phyloP scores from a whole-genome alignment of 2,329 filamentous ascomycete genomes.

The Fusarium circinatum region DNA sequence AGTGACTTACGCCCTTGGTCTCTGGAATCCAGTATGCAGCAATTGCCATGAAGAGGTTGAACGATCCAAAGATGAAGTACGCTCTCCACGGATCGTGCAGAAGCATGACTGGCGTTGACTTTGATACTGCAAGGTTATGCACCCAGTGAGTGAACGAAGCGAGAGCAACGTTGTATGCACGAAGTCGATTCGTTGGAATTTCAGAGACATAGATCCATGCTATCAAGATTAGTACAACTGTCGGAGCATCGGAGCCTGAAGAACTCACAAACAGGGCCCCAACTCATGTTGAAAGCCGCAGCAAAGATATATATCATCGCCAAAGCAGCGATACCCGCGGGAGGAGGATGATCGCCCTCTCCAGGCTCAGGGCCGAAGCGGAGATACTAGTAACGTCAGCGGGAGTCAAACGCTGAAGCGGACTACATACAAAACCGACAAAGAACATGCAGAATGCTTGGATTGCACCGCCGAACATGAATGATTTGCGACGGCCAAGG shows the following conservation, averaged over 20 bases:
- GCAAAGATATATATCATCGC: slow-evolving; percentile 73
- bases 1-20: slow-evolving; percentile 62
- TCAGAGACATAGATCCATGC: slow-evolving; percentile 64
- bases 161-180: slow-evolving; percentile 68
- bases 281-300: slow-evolving; percentile 69
- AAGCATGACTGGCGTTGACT: slow-evolving; percentile 70
- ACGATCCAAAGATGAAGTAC: slow-evolving; percentile 68
- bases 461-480: slow-evolving; percentile 42
- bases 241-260: accelerated
- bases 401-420: accelerated
- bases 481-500: slow-evolving; percentile 64
- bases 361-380: slow-evolving; percentile 53
- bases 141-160: slow-evolving; percentile 72
- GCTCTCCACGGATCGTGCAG: slow-evolving; percentile 55
- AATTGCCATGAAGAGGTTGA: slow-evolving; percentile 67
- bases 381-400: slow-evolving; percentile 55
- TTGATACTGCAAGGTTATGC: slow-evolving; percentile 72
- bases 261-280: slow-evolving; percentile 70
- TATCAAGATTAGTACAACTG: background rate
- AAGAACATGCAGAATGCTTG: slow-evolving; percentile 63
- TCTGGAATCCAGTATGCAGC: slow-evolving; percentile 61
- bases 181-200: slow-evolving; percentile 68
- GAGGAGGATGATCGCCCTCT: slow-evolving; percentile 52
- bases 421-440: slow-evolving; percentile 58
- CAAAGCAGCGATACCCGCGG: slow-evolving; percentile 61